These are phyloP conservation scores for Nicotiana knightiana DNA, from an alignment of 257 asterid genomes.

Conservation along the genomic window DNA sequence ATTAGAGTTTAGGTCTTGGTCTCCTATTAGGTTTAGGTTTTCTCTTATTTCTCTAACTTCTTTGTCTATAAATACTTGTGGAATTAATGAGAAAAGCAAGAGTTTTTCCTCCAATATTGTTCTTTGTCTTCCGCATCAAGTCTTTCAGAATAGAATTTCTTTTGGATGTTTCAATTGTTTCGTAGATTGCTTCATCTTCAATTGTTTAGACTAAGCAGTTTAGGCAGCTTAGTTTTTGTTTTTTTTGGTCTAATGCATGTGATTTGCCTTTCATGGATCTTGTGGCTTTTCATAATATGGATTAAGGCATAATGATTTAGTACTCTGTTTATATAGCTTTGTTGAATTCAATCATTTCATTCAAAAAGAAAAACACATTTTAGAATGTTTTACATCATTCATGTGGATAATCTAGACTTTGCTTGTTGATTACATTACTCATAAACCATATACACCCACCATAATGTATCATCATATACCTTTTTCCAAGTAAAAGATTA, in stretches of 20 bases:
- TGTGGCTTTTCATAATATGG: background rate
- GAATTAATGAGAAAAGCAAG: no score
- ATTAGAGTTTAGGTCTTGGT: no score
- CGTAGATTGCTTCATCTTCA: background rate
- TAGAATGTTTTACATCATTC: background rate
- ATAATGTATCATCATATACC: background rate
- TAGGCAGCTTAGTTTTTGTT: background rate
- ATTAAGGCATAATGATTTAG: background rate
- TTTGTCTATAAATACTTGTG: no score
- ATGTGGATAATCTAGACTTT: background rate
- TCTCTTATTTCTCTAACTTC: no score
- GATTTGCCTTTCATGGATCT: background rate
- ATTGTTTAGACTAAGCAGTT: background rate
- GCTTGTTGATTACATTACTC: background rate
- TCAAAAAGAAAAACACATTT: background rate
- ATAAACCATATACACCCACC: no score
- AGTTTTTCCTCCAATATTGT: no score
- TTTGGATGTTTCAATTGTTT: background rate
- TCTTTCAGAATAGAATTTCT: background rate
- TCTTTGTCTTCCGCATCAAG: no score
- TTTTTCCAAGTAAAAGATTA: constrained; percentile 5
- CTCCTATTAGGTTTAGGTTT: no score
- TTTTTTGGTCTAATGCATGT: background rate
- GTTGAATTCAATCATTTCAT: background rate
- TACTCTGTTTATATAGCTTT: background rate